Percentiles rank a stretch among this genome's conserved stretches.
phyloP scores from a whole-genome alignment of 805 yeast species.

The Diddensiella santjacobensis region DNA sequence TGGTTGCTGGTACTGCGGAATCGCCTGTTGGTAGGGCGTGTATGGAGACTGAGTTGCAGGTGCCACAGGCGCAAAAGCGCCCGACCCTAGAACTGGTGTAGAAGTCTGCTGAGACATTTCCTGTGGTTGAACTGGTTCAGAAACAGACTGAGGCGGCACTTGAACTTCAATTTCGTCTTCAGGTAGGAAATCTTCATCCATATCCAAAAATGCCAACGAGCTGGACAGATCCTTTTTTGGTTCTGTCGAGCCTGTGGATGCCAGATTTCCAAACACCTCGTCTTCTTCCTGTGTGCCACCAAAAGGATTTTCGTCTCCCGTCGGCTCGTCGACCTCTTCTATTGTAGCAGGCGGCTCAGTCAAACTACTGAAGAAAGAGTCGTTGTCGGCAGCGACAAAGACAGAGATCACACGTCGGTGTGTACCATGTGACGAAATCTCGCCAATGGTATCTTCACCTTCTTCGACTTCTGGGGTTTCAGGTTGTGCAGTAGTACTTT shows the following conservation, averaged over 20 bases:
- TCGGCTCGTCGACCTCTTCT: background rate
- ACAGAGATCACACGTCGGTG: slow-evolving; percentile 11
- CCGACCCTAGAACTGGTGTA: background rate
- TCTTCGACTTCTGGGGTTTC: too few relatives aligned
- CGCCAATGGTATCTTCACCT: background rate
- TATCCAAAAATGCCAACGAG: slow-evolving; percentile 32
- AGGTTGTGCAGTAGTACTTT: background rate
- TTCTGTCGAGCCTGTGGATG: background rate
- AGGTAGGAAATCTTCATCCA: slow-evolving; percentile 32
- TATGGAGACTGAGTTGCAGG: slow-evolving; percentile 1
- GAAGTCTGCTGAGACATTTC: slow-evolving; percentile 3
- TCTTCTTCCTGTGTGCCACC: slow-evolving; percentile 1
- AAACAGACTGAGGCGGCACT: slow-evolving; percentile 5
- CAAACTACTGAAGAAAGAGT: slow-evolving; percentile 14
- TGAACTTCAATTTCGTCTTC: slow-evolving; percentile 27
- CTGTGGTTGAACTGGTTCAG: slow-evolving; percentile 2
- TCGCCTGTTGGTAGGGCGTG: slow-evolving; percentile 11
- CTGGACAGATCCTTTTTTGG: slow-evolving; percentile 1
- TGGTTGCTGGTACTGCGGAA: slow-evolving; percentile 4
- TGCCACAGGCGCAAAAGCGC: background rate
- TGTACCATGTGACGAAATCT: background rate
- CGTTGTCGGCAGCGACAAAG: slow-evolving; percentile 14
- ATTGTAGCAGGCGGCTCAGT: background rate
- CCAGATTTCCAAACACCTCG: slow-evolving; percentile 7
- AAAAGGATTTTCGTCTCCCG: slow-evolving; percentile 1